Evolutionary conservation across 2,329 filamentous ascomycete species (phyloP), one percentile per base, ranked within the genome.

Genomic region (Hirsutella rhossiliensis): DNA sequence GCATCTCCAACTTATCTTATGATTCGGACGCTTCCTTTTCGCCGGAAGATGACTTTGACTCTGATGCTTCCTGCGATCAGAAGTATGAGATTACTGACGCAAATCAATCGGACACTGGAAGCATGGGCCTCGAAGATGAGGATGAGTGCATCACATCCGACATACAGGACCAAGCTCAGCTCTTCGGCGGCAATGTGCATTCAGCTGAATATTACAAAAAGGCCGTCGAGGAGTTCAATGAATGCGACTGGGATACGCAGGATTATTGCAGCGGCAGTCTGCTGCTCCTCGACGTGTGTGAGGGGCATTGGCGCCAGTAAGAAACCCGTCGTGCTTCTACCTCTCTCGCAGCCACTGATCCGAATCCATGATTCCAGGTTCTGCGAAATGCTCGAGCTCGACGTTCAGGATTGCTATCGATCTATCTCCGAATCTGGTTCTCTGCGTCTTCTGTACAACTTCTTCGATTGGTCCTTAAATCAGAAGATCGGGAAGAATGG

Each of bases 151-250:
- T 13, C 29, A 13, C 29, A 13, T 30, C 29, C 17, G 34, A 50
- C 29, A 19, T 49, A 15, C 38, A 49, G 13, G 43, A 52, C 36
- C 30, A 49, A 34, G 34, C 46, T 32, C 19, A 43, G 42, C 45
- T 54, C 41, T 53, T 51, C 30, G 37, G 38, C 15, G 46, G 50
- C 12, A 53, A 54, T 41, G 17, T 44, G 17, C 30, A 50, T 41
- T 45, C 47, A 20, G 44, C 39, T 12, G 45, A 52, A 31, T 54
- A 52, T 42, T 54, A 50, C 34, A 40, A 37, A 27, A 30, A 45
- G 18, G 44, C 39, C 13, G 6, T 41, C 12, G 11, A 48, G 37
- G 43, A 43, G 23, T 48, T 49, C 23, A 47, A 51, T 17, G 40
- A 49, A 15, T 42, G 38, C 41, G 41, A 32, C 28, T 49, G 41